These are phyloP conservation scores for Salix viminalis DNA, from an alignment of 345 rosid genomes.

Conservation along the genomic window DNA sequence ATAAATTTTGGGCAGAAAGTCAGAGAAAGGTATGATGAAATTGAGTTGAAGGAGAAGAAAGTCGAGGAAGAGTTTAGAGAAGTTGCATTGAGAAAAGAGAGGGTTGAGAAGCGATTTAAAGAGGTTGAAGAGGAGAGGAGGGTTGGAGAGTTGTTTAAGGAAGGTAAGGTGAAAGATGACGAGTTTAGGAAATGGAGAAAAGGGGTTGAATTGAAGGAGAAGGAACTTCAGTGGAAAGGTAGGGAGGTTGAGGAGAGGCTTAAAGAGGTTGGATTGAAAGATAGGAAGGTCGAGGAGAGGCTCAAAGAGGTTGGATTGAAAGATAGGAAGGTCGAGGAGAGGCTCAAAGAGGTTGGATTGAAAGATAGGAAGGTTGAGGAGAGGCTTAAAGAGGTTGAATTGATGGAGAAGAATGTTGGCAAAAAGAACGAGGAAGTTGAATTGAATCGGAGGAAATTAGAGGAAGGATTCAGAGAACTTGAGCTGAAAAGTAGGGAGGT, in stretches of 20 bases:
- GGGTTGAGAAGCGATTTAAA: neutral
- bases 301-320: constrained; percentile 22
- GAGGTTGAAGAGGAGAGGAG: constrained; percentile 13
- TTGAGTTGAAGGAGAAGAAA: neutral
- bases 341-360: constrained; percentile 11
- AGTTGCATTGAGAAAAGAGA: neutral
- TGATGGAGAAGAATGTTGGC: constrained; percentile 14
- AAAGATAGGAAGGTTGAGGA: constrained; percentile 3
- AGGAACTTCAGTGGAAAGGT: constrained; percentile 4
- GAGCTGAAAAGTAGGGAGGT: constrained; percentile 14
- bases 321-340: constrained; percentile 20
- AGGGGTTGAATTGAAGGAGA: neutral
- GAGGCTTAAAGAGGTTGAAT: constrained; percentile 7
- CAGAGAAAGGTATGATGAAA: neutral
- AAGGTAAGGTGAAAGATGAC: neutral
- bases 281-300: constrained; percentile 17
- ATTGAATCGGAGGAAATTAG: neutral
- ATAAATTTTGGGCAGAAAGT: neutral
- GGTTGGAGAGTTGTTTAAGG: neutral
- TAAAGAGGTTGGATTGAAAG: constrained; percentile 24
- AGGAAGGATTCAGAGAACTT: constrained; percentile 4
- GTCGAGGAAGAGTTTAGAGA: neutral
- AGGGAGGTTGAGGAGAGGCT: constrained; percentile 3
- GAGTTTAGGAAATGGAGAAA: neutral
- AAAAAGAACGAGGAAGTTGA: constrained; percentile 13